Percentiles rank a stretch among this genome's conserved stretches.
These are phyloP conservation scores for Gracilaria vermiculophylla DNA, from an alignment of 23 red algal species.

Conservation along the genomic window DNA sequence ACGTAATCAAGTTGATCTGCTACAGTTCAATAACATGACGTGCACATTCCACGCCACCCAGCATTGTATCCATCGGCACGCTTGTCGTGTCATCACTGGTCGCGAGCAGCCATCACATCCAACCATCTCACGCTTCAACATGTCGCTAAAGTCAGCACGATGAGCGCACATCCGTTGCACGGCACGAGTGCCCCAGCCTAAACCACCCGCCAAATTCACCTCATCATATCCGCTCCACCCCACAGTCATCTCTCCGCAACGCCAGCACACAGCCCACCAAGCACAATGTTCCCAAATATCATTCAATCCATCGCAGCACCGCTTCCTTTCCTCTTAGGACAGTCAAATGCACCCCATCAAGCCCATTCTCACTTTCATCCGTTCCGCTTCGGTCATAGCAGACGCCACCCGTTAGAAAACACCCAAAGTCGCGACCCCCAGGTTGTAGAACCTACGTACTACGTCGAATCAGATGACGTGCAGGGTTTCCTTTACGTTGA, in stretches of 20 bases:
- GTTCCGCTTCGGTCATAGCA: background rate
- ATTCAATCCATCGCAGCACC: background rate
- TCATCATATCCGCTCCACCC: background rate
- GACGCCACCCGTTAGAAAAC: background rate
- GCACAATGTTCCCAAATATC: conserved; percentile 12
- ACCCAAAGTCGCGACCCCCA: background rate
- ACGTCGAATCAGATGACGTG: background rate
- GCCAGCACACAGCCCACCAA: too few species aligned
- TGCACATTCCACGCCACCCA: too few species aligned
- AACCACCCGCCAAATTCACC: too few species aligned
- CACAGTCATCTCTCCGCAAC: background rate
- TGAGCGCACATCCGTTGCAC: too few species aligned
- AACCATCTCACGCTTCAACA: too few species aligned
- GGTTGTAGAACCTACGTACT: conserved; percentile 8
- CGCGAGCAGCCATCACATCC: too few species aligned
- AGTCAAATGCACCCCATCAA: background rate
- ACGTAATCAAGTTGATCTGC: too few species aligned
- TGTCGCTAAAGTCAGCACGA: too few species aligned
- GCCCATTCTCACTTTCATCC: background rate
- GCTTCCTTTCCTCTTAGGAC: background rate
- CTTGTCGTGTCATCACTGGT: too few species aligned
- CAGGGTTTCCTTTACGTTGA: conserved; percentile 10
- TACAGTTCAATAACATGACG: too few species aligned
- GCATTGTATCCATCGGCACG: too few species aligned
- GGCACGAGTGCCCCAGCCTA: too few species aligned